phyloP scores from a whole-genome alignment of 1,284 basidiomycete species.

The Cutaneotrichosporon spelunceum region DNA sequence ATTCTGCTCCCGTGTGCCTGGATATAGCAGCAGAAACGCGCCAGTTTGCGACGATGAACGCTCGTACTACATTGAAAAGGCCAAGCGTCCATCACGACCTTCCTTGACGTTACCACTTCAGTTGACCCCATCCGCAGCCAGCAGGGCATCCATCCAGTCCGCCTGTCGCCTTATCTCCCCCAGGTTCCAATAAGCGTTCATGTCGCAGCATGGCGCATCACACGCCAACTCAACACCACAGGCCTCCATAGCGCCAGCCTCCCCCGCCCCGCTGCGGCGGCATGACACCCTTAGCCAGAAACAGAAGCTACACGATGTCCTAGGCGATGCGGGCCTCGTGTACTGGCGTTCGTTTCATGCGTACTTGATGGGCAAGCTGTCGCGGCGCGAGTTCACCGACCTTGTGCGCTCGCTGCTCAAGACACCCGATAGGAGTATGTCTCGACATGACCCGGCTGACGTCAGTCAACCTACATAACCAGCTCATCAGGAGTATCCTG shows the following conservation, averaged over 20 bases:
- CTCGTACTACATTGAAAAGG: background rate
- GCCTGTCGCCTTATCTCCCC: background rate
- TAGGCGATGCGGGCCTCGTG: conserved; percentile 65
- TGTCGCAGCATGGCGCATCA: conserved; percentile 52
- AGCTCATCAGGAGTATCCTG: conserved; percentile 44
- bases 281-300: conserved; percentile 57
- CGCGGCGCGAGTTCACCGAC: conserved; percentile 41
- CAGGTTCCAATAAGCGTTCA: conserved; percentile 39
- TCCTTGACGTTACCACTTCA: background rate
- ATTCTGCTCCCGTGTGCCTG: background rate
- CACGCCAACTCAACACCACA: conserved; percentile 35
- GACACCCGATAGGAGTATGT: conserved; percentile 16
- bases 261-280: conserved; percentile 34
- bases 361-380: conserved; percentile 47
- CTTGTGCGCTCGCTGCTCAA: conserved; percentile 45
- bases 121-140: background rate
- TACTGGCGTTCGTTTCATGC: conserved; percentile 50
- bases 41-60: background rate
- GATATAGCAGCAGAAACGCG: background rate
- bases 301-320: conserved; percentile 71
- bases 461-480: conserved; percentile 48
- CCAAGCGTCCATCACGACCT: background rate
- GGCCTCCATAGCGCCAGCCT: background rate
- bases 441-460: background rate
- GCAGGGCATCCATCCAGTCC: conserved; percentile 14